Percentiles rank a stretch among this genome's conserved stretches.
These are phyloP conservation scores for Podaxis sp. DNA, from an alignment of 768 basidiomycete genomes.

Conservation along the genomic window DNA sequence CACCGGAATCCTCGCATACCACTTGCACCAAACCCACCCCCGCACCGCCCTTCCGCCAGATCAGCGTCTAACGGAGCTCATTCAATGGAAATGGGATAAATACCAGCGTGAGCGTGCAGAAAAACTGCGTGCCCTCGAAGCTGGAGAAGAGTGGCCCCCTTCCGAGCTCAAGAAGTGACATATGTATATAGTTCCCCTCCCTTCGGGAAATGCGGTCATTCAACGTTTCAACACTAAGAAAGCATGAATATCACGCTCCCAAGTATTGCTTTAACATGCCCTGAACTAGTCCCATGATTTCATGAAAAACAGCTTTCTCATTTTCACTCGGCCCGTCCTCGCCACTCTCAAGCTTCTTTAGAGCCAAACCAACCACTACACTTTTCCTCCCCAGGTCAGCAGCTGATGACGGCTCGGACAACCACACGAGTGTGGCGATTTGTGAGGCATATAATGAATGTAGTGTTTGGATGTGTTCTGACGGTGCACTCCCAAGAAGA, in stretches of 20 bases:
- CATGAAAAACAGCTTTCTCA: slow-evolving; percentile 43
- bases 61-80: slow-evolving; percentile 47
- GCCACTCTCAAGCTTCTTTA: slow-evolving; percentile 35
- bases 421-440: slow-evolving; percentile 82
- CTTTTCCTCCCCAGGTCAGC: slow-evolving; percentile 44
- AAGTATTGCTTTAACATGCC: slow-evolving; percentile 24
- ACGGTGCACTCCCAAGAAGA: slow-evolving; percentile 70
- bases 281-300: slow-evolving; percentile 45
- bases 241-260: neutral
- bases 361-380: slow-evolving; percentile 73
- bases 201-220: neutral
- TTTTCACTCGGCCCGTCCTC: slow-evolving; percentile 27
- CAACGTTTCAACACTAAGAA: neutral
- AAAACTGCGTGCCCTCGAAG: slow-evolving; percentile 46
- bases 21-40: slow-evolving; percentile 77
- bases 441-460: slow-evolving; percentile 84
- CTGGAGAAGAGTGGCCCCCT: neutral
- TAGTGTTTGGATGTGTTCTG: slow-evolving; percentile 63
- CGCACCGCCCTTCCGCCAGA: slow-evolving; percentile 59
- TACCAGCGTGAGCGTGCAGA: slow-evolving; percentile 27
- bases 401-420: slow-evolving; percentile 35
- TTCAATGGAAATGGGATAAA: slow-evolving; percentile 66
- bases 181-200: neutral
- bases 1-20: slow-evolving; percentile 74
- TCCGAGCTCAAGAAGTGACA: neutral